These are phyloP conservation scores for Fereydounia khargensis DNA, from an alignment of 1,284 basidiomycete genomes.

Conservation along the genomic window DNA sequence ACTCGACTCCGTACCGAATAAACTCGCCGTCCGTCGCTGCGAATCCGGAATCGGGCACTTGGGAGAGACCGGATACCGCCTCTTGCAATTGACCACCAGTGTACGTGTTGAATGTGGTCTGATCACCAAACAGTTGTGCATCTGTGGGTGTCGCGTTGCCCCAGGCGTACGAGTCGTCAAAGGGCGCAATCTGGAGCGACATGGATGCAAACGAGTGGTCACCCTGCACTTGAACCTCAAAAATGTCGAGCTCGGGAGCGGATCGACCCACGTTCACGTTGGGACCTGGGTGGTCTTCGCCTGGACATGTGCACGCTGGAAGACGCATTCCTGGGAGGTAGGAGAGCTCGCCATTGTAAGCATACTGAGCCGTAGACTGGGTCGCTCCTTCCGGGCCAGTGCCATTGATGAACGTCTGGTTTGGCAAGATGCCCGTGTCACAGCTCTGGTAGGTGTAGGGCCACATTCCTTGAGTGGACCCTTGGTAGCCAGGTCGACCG, in stretches of 20 bases:
- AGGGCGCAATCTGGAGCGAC: conserved; percentile 56
- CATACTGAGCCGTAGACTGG: conserved; percentile 42
- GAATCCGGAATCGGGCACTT: conserved; percentile 46
- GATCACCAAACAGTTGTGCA: conserved; percentile 38
- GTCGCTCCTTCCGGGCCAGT: conserved; percentile 35
- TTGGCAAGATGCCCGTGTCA: conserved; percentile 50
- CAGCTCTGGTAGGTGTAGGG: conserved; percentile 59
- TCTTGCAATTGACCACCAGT: conserved; percentile 53
- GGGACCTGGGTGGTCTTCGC: conserved; percentile 51
- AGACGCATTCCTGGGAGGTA: conserved; percentile 51
- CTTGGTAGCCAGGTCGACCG: conserved; percentile 53
- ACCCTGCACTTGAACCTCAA: conserved; percentile 63
- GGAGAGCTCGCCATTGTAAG: conserved; percentile 26
- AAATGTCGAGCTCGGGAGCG: conserved; percentile 56
- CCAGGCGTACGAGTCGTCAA: conserved; percentile 50
- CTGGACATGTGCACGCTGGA: conserved; percentile 46
- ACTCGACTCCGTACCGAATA: conserved; percentile 52
- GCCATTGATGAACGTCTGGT: conserved; percentile 42
- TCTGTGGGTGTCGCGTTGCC: conserved; percentile 14
- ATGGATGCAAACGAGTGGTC: conserved; percentile 46
- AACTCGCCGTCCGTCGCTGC: conserved; percentile 20
- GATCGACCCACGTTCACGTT: conserved; percentile 47
- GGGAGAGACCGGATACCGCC: conserved; percentile 49
- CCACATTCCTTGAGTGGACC: conserved; percentile 53
- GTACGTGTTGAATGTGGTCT: conserved; percentile 48